These are phyloP conservation scores for Fagus sylvatica DNA, from an alignment of 306 rosid species.

Conservation along the genomic window DNA sequence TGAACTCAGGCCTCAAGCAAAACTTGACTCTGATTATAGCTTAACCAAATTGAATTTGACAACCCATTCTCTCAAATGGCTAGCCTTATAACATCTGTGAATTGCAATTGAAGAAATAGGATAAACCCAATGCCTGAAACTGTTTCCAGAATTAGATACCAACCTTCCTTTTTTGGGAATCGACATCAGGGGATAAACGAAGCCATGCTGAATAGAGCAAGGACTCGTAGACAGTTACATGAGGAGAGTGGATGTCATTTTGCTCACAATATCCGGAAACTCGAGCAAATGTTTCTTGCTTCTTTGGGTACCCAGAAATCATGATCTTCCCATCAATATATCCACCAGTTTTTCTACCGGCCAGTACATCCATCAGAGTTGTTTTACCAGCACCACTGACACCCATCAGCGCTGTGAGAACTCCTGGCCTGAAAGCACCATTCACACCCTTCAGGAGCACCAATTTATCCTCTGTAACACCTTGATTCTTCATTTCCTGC, in stretches of 20 bases:
- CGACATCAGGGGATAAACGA: constrained; percentile 55
- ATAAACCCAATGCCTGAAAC: neutral
- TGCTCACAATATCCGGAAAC: constrained; percentile 67
- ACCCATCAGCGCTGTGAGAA: constrained; percentile 77
- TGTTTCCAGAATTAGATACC: neutral
- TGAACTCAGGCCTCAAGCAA: too few species aligned
- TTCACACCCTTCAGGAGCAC: constrained; percentile 61
- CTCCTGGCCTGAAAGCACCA: constrained; percentile 72
- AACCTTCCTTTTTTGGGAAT: constrained; percentile 49
- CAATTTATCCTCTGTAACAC: constrained; percentile 39
- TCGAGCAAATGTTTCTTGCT: constrained; percentile 63
- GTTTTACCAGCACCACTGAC: constrained; percentile 80
- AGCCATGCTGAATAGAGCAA: constrained; percentile 64
- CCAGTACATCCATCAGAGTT: constrained; percentile 66
- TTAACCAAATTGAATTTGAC: too few species aligned
- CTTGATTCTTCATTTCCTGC: constrained; percentile 61
- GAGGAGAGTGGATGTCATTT: constrained; percentile 71
- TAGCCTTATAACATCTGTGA: neutral
- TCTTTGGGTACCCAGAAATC: constrained; percentile 63
- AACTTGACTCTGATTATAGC: too few species aligned
- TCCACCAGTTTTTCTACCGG: constrained; percentile 71
- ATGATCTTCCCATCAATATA: constrained; percentile 49
- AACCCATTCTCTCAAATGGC: too few species aligned
- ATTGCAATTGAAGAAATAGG: neutral
- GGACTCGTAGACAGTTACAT: constrained; percentile 60